Evolutionary conservation across 2,329 filamentous ascomycete genomes (phyloP), one percentile per base, ranked within the genome.

Genomic region (Penicillium sp.): DNA sequence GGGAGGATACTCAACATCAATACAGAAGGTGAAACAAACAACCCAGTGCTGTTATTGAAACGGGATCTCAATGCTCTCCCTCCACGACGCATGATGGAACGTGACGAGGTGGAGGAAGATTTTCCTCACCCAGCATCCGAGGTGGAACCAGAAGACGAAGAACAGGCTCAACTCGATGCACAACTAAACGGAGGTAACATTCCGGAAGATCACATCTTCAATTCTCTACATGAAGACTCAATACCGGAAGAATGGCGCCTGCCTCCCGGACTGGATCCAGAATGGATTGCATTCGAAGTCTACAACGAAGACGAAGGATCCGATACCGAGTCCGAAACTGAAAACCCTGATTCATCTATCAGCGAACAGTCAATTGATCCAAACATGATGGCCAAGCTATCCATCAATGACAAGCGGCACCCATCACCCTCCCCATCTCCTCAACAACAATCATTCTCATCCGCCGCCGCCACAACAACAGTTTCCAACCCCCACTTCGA

Each of bases 251-350:
- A 76, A 7, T 87, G 84, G 81, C 76, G 78, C 10, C 76, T 96
- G 2, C 90, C 91, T 0, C 79, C 80, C 1, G 88, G 91, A 56
- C 78, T 96, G 0, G 92, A 96, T 62, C 85, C 88, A 0, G 92
- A 96, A 71, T 97, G 92, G 92, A 83, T 96, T 60, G 92, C 92
- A 0, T 84, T 97, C 14, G 91, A 96, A 68, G 89, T 96, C 1
- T 94, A 87, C 67, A 82, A 84, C 14, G 86, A 90, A 63, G 76
- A 79, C 27, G 79, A 84, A 3, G 76, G 80, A 1, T 82, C 82
- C 0, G 81, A 83, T 38, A 80, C 80, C 0, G 81, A 84, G 36
- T 74, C 73, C 14, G 74, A 79, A 34, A 69, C 67, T 36, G 76
- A 76, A 13, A 43, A 54, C 36, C 40, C 55, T 14, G 57, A 53